A percentile compares a stretch with the other conserved stretches of the same genome.
Conservation (phyloP, 176 grass and related monocot species). For the Juncus inflexus region DNA sequence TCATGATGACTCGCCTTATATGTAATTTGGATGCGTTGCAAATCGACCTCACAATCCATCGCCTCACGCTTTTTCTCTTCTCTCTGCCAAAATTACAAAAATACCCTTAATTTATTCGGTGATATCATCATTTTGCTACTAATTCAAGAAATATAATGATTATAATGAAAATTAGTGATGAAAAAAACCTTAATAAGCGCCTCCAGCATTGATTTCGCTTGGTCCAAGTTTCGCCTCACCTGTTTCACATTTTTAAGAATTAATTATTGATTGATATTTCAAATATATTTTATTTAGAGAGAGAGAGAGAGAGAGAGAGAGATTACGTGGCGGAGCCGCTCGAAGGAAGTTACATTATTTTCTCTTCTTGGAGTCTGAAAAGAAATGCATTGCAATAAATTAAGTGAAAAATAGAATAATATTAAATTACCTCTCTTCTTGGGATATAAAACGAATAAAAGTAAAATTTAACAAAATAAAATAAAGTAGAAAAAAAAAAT, state of each 20-base stretch:
- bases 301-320: background rate
- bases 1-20: slow-evolving; percentile 50
- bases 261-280: background rate
- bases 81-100: slow-evolving; percentile 48
- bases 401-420: background rate
- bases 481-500: slow-evolving; percentile 20
- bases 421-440: slow-evolving; percentile 3
- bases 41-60: slow-evolving; percentile 72
- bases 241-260: slow-evolving; percentile 43
- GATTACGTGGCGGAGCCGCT: slow-evolving; percentile 80
- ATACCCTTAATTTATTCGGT: background rate
- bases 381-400: slow-evolving; percentile 24
- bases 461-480: background rate
- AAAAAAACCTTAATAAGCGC: slow-evolving; percentile 78
- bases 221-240: slow-evolving; percentile 92
- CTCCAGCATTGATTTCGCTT: slow-evolving; percentile 81
- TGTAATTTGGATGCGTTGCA: slow-evolving; percentile 83
- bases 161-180: slow-evolving; percentile 20
- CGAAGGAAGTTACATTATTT: slow-evolving; percentile 93
- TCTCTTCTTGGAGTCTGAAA: slow-evolving; percentile 99
- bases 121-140: slow-evolving; percentile 3
- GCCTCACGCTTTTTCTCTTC: slow-evolving; percentile 86
- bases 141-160: background rate
- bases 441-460: too few relatives aligned
- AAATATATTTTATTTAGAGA: too few relatives aligned